These are phyloP conservation scores for Coemansia sp. DNA, from an alignment of 192 early-diverging fungal genomes.

Conservation along the genomic window DNA sequence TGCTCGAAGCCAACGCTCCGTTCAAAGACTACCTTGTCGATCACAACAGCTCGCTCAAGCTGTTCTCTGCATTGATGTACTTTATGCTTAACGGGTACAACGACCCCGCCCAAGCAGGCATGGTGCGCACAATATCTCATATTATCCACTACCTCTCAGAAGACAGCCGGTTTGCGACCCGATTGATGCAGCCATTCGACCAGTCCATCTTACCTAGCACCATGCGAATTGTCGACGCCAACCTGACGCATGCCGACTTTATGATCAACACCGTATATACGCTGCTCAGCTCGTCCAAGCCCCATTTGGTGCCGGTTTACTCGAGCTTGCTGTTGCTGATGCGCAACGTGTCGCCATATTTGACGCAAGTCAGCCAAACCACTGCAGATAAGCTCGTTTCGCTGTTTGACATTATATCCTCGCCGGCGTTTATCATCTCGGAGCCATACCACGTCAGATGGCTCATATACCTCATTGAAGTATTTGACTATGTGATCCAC, in stretches of 20 bases:
- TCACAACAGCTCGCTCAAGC: conserved; percentile 46
- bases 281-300: conserved; percentile 73
- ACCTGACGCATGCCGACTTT: conserved; percentile 77
- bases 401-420: conserved; percentile 75
- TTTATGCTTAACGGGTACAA: conserved; percentile 53
- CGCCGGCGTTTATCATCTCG: conserved; percentile 76
- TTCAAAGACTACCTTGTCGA: conserved; percentile 51
- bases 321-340: conserved; percentile 78
- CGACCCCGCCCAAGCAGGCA: conserved; percentile 58
- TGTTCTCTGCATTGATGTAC: conserved; percentile 46
- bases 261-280: conserved; percentile 79
- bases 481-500: conserved; percentile 81
- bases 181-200: conserved; percentile 55
- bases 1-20: conserved; percentile 74
- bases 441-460: conserved; percentile 77
- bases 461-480: conserved; percentile 75
- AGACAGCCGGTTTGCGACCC: conserved; percentile 49
- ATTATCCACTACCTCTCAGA: conserved; percentile 59
- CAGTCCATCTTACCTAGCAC: conserved; percentile 57
- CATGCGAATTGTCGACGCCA: conserved; percentile 63
- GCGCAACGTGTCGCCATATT: conserved; percentile 79
- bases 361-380: conserved; percentile 71
- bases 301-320: conserved; percentile 67
- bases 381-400: conserved; percentile 73
- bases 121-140: conserved; percentile 67